Evolutionary conservation across 495 filamentous ascomycete species (phyloP), one percentile per base, ranked within the genome.

Genomic region (Penicillium psychrofluorescens): DNA sequence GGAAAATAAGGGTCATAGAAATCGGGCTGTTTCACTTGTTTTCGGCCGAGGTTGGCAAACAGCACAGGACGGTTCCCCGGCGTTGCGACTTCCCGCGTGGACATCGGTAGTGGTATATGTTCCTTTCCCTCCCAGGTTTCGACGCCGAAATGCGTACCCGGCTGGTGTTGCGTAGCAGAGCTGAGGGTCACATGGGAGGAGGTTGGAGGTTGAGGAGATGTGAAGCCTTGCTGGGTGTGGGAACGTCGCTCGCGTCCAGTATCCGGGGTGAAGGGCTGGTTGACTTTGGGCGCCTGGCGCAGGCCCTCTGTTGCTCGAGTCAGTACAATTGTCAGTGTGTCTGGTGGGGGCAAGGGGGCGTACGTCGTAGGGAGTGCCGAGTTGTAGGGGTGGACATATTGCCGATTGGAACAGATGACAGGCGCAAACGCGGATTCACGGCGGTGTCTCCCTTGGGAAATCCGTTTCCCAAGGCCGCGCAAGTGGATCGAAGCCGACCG

Each of bases 231-330:
- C 38, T 68, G 52, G n/a, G 50, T 49, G 39, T 62, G 58, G 38
- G 68, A 66, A 9, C 68, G 67, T 36, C 70, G 56, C 16, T 56
- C 59, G 30, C 67, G 66, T 13, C 64, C 50, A 29, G 70, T 73
- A 43, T 70, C 66, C 2, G 70, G 70, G 39, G 70, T 64, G 40
- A 73, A 70, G n/a, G 67, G 67, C 44, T 73, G 67, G 41, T 73
- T 68, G 28, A 59, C 52, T 45, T 68, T 73, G 4, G 70, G 70
- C 9, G 68, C 67, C 51, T 70, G 66, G 48, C 70, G 70, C 48
- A 73, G 43, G 37, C 70, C 70, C 59, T 73, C 70, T 73, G 48
- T 27, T 13, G n/a, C 36, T 27, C 8, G 7, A 40, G 46, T 59
- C 37, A 67, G 51, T 35, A 50, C 34, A 11, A n/a, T 8, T 10